phyloP scores from a whole-genome alignment of 768 basidiomycete species.

The Suillus cothurnatus region DNA sequence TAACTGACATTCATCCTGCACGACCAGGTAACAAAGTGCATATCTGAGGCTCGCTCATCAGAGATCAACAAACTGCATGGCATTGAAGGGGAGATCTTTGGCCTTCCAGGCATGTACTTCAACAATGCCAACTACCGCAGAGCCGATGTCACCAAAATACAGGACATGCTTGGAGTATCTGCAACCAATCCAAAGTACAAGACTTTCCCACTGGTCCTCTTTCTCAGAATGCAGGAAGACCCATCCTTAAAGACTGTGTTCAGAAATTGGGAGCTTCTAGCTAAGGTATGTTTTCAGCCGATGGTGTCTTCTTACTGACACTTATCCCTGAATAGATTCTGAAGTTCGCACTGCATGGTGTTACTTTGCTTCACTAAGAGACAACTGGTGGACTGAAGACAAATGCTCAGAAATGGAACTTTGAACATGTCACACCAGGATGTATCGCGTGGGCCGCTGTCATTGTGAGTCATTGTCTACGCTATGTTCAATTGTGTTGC shows the following conservation, averaged over 20 bases:
- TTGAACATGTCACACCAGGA: slow-evolving; percentile 3
- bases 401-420: slow-evolving; percentile 1
- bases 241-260: neutral
- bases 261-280: slow-evolving; percentile 7
- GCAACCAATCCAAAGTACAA: neutral
- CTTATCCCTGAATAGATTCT: neutral
- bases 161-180: slow-evolving; percentile 2
- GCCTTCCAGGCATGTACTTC: slow-evolving; percentile 7
- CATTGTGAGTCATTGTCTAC: slow-evolving; percentile 4
- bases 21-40: neutral
- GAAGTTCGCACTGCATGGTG: neutral
- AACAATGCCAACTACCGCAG: neutral
- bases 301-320: neutral
- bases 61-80: neutral
- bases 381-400: neutral
- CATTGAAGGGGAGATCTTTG: neutral
- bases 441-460: neutral
- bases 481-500: neutral
- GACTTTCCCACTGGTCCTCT: neutral
- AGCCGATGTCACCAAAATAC: neutral
- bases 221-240: slow-evolving; percentile 3
- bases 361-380: neutral
- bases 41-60: neutral
- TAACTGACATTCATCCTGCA: neutral
- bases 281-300: slow-evolving; percentile 3